These are phyloP conservation scores for Pseudotsuga menziesii DNA, from an alignment of 75 land plant genomes.

Conservation along the genomic window DNA sequence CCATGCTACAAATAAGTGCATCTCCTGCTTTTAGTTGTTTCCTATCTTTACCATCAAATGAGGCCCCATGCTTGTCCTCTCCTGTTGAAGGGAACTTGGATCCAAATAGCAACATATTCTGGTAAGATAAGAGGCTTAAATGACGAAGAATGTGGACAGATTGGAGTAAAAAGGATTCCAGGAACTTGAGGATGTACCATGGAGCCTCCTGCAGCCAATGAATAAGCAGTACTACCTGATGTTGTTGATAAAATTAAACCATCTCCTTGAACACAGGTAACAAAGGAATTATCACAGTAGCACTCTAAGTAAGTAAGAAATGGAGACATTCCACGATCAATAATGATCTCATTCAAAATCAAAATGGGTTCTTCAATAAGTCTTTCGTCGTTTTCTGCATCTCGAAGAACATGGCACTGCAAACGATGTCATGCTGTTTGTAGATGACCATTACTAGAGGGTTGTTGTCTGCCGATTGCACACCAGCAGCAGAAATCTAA, in stretches of 20 bases:
- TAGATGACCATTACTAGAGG: too few species aligned
- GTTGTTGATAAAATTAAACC: constrained; percentile 92
- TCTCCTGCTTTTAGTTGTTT: constrained; percentile 74
- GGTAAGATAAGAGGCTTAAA: constrained; percentile 93
- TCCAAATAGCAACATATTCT: constrained; percentile 75
- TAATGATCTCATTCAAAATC: constrained; percentile 95
- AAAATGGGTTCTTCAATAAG: constrained; percentile 60
- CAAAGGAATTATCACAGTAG: constrained; percentile 83
- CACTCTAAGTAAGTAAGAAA: constrained; percentile 88
- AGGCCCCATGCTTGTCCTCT: constrained; percentile 94
- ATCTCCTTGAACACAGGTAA: constrained; percentile 96
- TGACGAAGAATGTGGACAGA: constrained; percentile 96
- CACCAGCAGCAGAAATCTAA: too few species aligned
- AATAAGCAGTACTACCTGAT: constrained; percentile 99
- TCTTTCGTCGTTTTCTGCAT: constrained; percentile 44
- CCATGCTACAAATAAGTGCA: constrained; percentile 79
- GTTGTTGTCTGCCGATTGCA: too few species aligned
- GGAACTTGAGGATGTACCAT: constrained; percentile 99
- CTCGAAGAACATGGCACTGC: constrained; percentile 69
- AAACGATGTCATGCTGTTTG: too few species aligned
- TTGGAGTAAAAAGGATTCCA: constrained; percentile 95
- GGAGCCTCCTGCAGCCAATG: constrained; percentile 97
- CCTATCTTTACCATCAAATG: constrained; percentile 93
- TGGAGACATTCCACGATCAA: constrained; percentile 92
- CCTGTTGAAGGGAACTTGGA: constrained; percentile 82